Evolutionary conservation across 441 rosid genomes (phyloP), one percentile per base, ranked within the genome.

Genomic region (Pelargonium citronellum): DNA sequence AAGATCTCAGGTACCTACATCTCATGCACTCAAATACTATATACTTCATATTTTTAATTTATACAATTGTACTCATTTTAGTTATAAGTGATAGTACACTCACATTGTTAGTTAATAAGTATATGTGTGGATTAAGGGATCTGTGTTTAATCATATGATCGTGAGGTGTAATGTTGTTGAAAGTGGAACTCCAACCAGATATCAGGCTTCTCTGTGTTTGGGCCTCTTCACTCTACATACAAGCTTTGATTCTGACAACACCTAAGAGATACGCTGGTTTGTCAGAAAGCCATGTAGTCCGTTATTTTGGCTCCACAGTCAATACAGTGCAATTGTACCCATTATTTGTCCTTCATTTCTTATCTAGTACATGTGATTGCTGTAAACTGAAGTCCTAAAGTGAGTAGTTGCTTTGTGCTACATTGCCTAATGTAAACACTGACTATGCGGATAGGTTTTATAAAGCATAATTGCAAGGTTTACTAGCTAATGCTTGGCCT

Each of bases 1-100:
- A 22, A 89, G 85, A 83, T 83, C 96, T 73, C 98, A 92, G 97
- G 99, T 95, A 72, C 78, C 82, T 49, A 57, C 70, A 43, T 68
- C 22, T 78, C 69, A 67, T 68, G 67, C 41, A 9, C 41, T 41
- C 17, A 16, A 57, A 62, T 22, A 24, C 12, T 11, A 34, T 11
- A 27, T 11, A 27, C 15, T 5, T 20, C 39, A 20, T 22, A 27
- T 62, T 27, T 22, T 24, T 22, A 62, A 4, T 62, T 22, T 27
- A 30, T 49, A 15, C 27, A 9, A 62, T 62, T 30, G 43, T 10
- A 8, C 12, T 15, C 8, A 24, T 24, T 22, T 15, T 11, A 24
- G 66, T 20, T 22, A 61, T 20, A 61, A 2, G 3, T 55, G 34
- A 11, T 22, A 15, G n/a, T 55, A 17, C n/a, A 57, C 27, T 57